These are phyloP conservation scores for Clitopilus hobsonii DNA, from an alignment of 768 basidiomycete species.

Conservation along the genomic window DNA sequence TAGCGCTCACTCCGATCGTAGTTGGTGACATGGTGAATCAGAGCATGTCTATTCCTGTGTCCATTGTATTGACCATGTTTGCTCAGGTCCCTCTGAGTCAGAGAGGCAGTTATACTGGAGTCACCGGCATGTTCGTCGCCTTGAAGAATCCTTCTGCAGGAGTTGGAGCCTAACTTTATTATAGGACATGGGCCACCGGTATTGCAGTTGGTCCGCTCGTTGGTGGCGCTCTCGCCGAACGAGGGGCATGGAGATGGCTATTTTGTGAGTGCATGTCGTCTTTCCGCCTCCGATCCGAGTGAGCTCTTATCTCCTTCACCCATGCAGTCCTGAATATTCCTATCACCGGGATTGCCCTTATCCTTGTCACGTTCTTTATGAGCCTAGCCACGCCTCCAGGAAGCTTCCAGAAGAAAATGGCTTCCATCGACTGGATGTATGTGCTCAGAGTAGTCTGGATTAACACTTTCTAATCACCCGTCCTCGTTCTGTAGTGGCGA, in stretches of 20 bases:
- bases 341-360: slow-evolving; percentile 22
- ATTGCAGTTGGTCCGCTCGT: slow-evolving; percentile 28
- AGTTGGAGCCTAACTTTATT: neutral
- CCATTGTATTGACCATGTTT: neutral
- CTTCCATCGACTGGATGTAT: slow-evolving; percentile 39
- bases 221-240: slow-evolving; percentile 27
- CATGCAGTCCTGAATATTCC: slow-evolving; percentile 41
- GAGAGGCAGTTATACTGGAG: slow-evolving; percentile 32
- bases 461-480: neutral
- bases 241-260: slow-evolving; percentile 33
- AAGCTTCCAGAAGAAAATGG: slow-evolving; percentile 26
- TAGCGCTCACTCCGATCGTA: slow-evolving; percentile 34
- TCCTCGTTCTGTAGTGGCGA: slow-evolving; percentile 30
- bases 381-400: slow-evolving; percentile 28
- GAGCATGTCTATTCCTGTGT: neutral
- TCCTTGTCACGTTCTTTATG: slow-evolving; percentile 24
- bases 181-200: slow-evolving; percentile 30
- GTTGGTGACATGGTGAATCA: slow-evolving; percentile 29
- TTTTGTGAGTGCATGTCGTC: slow-evolving; percentile 24
- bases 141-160: neutral
- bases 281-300: neutral
- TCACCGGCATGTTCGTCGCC: slow-evolving; percentile 23
- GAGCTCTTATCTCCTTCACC: neutral
- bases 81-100: slow-evolving; percentile 33
- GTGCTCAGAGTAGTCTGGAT: slow-evolving; percentile 6